phyloP scores from a whole-genome alignment of 1,284 basidiomycete species.

The Ustilago sp. region DNA sequence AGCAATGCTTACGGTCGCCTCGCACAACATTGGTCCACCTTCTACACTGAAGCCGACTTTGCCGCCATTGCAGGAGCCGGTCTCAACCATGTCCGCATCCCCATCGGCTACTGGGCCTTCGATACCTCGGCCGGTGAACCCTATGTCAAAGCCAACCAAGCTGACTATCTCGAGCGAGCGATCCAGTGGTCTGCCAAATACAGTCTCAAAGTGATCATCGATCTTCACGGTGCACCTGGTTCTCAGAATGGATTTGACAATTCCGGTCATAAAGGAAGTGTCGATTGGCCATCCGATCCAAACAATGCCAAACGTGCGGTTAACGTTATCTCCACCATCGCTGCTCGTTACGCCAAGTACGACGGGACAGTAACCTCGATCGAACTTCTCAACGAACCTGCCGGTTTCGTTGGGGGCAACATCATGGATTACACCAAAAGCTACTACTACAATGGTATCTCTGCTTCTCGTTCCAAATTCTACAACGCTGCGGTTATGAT shows the following conservation, averaged over 20 bases:
- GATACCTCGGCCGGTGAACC: conserved; percentile 84
- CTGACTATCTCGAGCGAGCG: conserved; percentile 73
- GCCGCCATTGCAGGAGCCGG: conserved; percentile 72
- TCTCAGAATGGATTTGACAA: conserved; percentile 70
- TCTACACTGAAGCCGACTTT: conserved; percentile 84
- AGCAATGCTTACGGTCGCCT: conserved; percentile 61
- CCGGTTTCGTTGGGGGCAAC: conserved; percentile 40
- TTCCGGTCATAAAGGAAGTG: conserved; percentile 78
- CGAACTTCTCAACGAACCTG: conserved; percentile 67
- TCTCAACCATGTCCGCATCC: conserved; percentile 81
- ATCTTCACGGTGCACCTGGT: conserved; percentile 74
- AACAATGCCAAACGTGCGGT: conserved; percentile 80
- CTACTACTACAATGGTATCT: conserved; percentile 55
- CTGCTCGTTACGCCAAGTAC: conserved; percentile 58
- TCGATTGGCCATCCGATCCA: conserved; percentile 77
- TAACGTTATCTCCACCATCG: conserved; percentile 75
- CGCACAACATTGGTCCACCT: conserved; percentile 80
- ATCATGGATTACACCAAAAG: conserved; percentile 41
- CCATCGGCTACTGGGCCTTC: conserved; percentile 93
- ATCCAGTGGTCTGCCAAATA: conserved; percentile 83
- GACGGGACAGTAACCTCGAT: conserved; percentile 62
- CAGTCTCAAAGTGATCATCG: conserved; percentile 83
- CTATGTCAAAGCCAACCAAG: conserved; percentile 83
- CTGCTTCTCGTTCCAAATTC: conserved; percentile 45
- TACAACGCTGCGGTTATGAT: conserved; percentile 73